Percentiles rank a stretch among this genome's conserved stretches.
Conservation (phyloP, 177 flowering plant genomes). For the Tripterygium wilfordii region DNA sequence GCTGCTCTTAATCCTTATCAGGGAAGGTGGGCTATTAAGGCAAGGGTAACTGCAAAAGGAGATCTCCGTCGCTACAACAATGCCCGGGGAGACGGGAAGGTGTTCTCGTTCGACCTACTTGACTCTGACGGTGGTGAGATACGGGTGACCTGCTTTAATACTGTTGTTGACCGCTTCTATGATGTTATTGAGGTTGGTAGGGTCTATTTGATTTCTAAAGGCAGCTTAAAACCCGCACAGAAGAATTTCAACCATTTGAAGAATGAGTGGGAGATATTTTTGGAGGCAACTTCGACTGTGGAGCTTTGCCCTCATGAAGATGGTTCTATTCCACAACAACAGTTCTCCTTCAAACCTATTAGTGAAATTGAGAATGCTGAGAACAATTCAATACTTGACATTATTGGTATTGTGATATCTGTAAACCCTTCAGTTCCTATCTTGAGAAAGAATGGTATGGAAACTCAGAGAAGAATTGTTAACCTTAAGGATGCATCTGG, state of each 20-base stretch:
- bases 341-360: constrained; percentile 75
- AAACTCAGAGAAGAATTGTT: constrained; percentile 82
- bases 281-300: constrained; percentile 74
- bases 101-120: constrained; percentile 95
- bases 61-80: constrained; percentile 92
- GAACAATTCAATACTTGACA: constrained; percentile 76
- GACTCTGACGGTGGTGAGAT: constrained; percentile 98
- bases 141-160: constrained; percentile 93
- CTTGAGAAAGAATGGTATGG: constrained; percentile 94
- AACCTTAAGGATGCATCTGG: constrained; percentile 79
- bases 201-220: constrained; percentile 89
- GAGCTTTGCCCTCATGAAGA: constrained; percentile 87
- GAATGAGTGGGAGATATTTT: constrained; percentile 89
- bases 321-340: constrained; percentile 78
- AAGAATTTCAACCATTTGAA: constrained; percentile 94
- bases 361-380: constrained; percentile 77
- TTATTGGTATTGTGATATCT: constrained; percentile 76
- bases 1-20: constrained; percentile 94
- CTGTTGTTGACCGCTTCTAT: constrained; percentile 83
- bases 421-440: constrained; percentile 88
- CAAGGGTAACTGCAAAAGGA: constrained; percentile 96
- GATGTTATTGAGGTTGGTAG: constrained; percentile 75
- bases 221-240: constrained; percentile 87
- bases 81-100: constrained; percentile 97
- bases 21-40: constrained; percentile 98